phyloP scores from a whole-genome alignment of 2,329 filamentous ascomycete species.

The Phoma sp. region DNA sequence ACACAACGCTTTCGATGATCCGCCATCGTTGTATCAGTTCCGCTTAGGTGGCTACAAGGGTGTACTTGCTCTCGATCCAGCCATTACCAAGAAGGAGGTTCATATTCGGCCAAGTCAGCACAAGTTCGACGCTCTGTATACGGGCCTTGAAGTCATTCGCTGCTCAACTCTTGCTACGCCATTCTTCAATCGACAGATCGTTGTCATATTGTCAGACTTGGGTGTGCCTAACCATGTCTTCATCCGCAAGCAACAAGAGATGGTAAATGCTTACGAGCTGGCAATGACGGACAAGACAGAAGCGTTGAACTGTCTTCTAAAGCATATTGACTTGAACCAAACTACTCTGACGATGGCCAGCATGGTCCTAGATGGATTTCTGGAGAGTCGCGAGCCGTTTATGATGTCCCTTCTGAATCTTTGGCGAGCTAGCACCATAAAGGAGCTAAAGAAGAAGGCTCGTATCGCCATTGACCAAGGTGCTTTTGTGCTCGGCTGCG shows the following conservation, averaged over 20 bases:
- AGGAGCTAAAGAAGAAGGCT: constrained; percentile 90
- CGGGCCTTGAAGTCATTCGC: constrained; percentile 83
- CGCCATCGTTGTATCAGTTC: constrained; percentile 89
- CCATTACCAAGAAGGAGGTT: constrained; percentile 71
- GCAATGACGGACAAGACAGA: constrained; percentile 71
- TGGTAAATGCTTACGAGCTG: constrained; percentile 71
- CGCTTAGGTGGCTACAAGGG: constrained; percentile 93
- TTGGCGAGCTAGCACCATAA: constrained; percentile 90
- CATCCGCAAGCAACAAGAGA: constrained; percentile 68
- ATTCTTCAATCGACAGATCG: constrained; percentile 88
- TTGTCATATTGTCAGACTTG: constrained; percentile 80
- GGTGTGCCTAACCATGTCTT: constrained; percentile 76
- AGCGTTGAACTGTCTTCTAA: constrained; percentile 73
- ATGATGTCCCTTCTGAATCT: constrained; percentile 78
- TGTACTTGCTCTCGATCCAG: constrained; percentile 77
- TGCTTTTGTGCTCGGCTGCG: constrained; percentile 85
- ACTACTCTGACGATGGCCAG: constrained; percentile 76
- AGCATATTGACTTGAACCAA: constrained; percentile 85
- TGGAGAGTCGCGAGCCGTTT: constrained; percentile 78
- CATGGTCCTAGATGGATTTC: constrained; percentile 83
- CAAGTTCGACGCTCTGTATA: constrained; percentile 79
- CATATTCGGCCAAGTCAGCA: constrained; percentile 84
- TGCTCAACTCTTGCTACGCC: constrained; percentile 79
- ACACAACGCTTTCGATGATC: constrained; percentile 58
- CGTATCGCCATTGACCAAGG: constrained; percentile 82